phyloP scores from a whole-genome alignment of 2,329 filamentous ascomycete genomes.

The Tolypocladium paradoxum region DNA sequence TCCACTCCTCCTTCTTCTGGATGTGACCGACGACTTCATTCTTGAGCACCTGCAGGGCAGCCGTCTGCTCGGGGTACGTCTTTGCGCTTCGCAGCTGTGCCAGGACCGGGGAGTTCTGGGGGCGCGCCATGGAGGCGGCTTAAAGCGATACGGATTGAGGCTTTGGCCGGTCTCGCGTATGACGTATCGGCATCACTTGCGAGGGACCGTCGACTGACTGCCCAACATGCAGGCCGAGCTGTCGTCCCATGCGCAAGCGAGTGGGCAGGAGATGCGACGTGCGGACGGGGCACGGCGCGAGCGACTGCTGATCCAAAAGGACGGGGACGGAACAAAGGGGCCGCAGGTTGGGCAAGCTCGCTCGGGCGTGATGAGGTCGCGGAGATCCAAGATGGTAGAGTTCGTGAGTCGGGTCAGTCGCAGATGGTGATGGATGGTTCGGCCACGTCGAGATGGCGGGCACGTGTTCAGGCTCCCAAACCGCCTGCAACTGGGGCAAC shows the following conservation, averaged over 20 bases:
- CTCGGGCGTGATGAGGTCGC: not conserved
- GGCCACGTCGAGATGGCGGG: not conserved
- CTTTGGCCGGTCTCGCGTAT: constrained; percentile 1
- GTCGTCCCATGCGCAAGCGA: not conserved
- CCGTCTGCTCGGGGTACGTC: constrained; percentile 39
- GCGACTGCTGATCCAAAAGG: not conserved
- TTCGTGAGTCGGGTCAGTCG: not conserved
- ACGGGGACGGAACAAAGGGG: not conserved
- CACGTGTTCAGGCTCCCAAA: not conserved
- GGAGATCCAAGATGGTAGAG: not conserved
- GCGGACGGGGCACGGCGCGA: not conserved
- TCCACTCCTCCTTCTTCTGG: constrained; percentile 72
- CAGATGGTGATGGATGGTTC: not conserved
- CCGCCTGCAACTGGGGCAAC: no score
- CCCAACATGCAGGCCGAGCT: not conserved
- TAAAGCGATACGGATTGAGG: constrained; percentile 1
- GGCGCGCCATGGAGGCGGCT: constrained; percentile 38
- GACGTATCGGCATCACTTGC: constrained; percentile 7
- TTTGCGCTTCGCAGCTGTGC: constrained; percentile 45
- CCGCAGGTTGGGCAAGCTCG: not conserved
- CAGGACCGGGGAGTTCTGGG: constrained; percentile 41
- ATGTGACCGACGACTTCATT: constrained; percentile 84
- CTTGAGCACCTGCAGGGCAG: constrained; percentile 64
- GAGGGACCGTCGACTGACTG: not conserved
- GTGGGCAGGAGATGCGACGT: not conserved